Base-by-base conservation (phyloP, 2,329 filamentous ascomycete genomes). In the Aphanoascus verrucosus region DNA sequence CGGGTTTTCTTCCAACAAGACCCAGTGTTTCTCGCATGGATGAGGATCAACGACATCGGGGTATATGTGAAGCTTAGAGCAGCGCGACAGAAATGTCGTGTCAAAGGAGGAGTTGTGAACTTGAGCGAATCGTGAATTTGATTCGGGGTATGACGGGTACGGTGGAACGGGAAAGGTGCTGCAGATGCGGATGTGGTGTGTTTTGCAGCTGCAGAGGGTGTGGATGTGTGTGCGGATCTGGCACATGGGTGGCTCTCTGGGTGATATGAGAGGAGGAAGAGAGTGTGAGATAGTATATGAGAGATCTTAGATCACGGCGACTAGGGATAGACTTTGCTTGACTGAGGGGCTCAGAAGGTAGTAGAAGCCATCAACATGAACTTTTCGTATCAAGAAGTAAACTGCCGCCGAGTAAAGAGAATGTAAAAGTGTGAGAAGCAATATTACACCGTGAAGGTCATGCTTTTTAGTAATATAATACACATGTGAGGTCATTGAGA, bases 121-220 rank as follows among this genome's bases (percentile, higher is more conserved):
- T 46, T 49, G 52, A 28, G 55, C 28, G 37, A 54, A 56, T 5
- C 8, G 37, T 2, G 43, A 43, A 8, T 31, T 17, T 34, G 17
- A 12, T 12, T 40, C 3, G 20, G 46, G 51, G 7, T 45, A 28
- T 34, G 52, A 55, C 12, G 49, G 53, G 38, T 51, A 54, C 5
- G 38, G 54, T 1, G 44, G 50, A 1, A 42, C n/a, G 19, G 34
- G 48, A 23, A 56, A 56, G 7, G 45, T 51, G 19, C 19, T 42
- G 53, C 56, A 60, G 49, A 59, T 34, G 43, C 46, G 54, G 38
- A 60, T 52, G 19, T 59, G 23, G 35, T 59, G 38, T 17, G 54
- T 50, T 35, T 50, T 49, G 51, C 58, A 60, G 15, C 48, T 44
- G 52, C 58, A 58, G 35, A 54, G 47, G 20, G 44, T 47, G 55